These are phyloP conservation scores for Trametes hirsuta DNA, from an alignment of 1,284 basidiomycete genomes.

Conservation along the genomic window DNA sequence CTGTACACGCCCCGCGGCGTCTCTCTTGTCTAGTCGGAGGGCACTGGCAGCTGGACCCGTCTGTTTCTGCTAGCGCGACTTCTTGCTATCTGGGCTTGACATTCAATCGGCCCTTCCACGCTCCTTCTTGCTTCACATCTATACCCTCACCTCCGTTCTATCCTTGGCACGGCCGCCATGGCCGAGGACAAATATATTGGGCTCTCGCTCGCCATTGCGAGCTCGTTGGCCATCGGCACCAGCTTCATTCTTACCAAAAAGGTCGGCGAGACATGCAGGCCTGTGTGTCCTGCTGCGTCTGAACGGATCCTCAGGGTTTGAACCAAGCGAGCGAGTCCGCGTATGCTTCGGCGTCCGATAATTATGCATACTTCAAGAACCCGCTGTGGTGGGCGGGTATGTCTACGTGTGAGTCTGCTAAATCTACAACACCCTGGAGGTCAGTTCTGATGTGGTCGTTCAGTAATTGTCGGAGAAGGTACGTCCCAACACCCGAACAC, in stretches of 20 bases:
- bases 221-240: conserved; percentile 86
- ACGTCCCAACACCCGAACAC: conserved; percentile 20
- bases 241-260: conserved; percentile 98
- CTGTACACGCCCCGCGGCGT: not conserved
- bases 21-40: not conserved
- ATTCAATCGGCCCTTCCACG: conserved; percentile 10
- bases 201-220: conserved; percentile 80
- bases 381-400: conserved; percentile 99
- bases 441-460: conserved; percentile 3
- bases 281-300: not conserved
- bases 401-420: conserved; percentile 74
- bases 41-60: not conserved
- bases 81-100: not conserved
- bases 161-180: conserved; percentile 45
- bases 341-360: conserved; percentile 72
- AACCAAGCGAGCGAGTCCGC: conserved; percentile 72
- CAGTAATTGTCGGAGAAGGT: conserved; percentile 93
- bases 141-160: not conserved
- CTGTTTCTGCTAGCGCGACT: not conserved
- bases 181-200: conserved; percentile 93
- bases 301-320: conserved; percentile 62
- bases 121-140: conserved; percentile 15
- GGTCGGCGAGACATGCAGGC: conserved; percentile 46
- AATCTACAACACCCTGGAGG: not conserved
- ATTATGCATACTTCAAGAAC: conserved; percentile 86